These are phyloP conservation scores for Boechera divaricarpa DNA, from an alignment of 345 rosid species.

Conservation along the genomic window DNA sequence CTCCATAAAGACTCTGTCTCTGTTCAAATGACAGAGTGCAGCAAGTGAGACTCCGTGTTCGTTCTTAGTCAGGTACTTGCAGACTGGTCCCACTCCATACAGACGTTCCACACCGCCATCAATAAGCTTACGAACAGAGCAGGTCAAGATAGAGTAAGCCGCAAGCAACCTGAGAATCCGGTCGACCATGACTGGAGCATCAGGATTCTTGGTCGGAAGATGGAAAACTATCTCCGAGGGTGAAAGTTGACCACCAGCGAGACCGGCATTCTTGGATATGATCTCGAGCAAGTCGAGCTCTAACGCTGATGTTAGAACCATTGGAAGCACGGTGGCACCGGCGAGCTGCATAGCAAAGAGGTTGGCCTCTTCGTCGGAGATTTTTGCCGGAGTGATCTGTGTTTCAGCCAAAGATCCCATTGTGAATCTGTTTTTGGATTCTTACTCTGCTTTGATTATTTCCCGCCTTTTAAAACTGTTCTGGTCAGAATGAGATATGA, in stretches of 20 bases:
- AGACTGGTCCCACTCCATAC: slow-evolving; percentile 68
- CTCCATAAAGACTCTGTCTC: slow-evolving; percentile 83
- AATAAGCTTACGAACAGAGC: slow-evolving; percentile 47
- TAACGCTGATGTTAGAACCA: slow-evolving; percentile 79
- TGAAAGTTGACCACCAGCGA: slow-evolving; percentile 58
- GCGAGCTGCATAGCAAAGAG: slow-evolving; percentile 75
- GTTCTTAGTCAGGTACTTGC: slow-evolving; percentile 71
- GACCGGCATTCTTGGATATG: slow-evolving; percentile 55
- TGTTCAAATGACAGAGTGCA: slow-evolving; percentile 70
- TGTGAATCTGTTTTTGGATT: background rate
- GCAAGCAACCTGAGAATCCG: slow-evolving; percentile 71
- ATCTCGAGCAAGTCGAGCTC: slow-evolving; percentile 86
- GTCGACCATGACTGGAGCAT: slow-evolving; percentile 72
- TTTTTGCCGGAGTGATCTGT: slow-evolving; percentile 62
- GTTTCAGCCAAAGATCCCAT: slow-evolving; percentile 74
- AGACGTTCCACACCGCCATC: slow-evolving; percentile 64
- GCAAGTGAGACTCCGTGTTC: slow-evolving; percentile 77
- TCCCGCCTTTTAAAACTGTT: slow-evolving; percentile 24
- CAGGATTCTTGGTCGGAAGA: slow-evolving; percentile 75
- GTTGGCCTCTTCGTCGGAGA: slow-evolving; percentile 70
- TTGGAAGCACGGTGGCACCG: slow-evolving; percentile 76
- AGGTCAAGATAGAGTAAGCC: slow-evolving; percentile 62
- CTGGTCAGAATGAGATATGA: slow-evolving; percentile 11
- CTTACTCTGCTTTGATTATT: background rate
- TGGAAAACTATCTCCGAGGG: slow-evolving; percentile 62